Conservation (phyloP, 192 early-diverging fungal genomes). For the Coemansia sp. region DNA sequence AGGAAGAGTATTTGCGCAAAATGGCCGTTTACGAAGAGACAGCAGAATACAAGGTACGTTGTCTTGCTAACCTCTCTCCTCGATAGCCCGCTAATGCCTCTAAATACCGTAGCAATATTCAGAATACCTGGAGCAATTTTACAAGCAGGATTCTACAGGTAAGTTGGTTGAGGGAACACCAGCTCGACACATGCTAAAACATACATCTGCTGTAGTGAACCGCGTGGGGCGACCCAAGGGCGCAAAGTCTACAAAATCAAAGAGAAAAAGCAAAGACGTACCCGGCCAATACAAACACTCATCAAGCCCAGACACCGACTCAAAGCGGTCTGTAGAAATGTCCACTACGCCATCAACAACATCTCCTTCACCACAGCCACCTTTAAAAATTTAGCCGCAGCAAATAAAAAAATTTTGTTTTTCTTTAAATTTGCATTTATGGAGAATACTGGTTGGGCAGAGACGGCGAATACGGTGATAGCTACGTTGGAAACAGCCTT, state of each 20-base stretch:
- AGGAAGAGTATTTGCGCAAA: constrained; percentile 35
- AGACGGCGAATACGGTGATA: constrained; percentile 29
- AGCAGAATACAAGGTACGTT: constrained; percentile 31
- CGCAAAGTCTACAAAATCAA: constrained; percentile 26
- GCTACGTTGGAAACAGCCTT: constrained; percentile 40
- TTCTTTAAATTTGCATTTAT: constrained; percentile 9
- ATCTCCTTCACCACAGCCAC: constrained; percentile 1
- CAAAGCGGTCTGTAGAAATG: constrained; percentile 3
- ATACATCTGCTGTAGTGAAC: constrained; percentile 24
- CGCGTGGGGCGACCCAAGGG: constrained; percentile 53
- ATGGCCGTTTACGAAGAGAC: constrained; percentile 44
- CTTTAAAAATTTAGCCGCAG: background rate
- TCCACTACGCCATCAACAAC: constrained; percentile 7
- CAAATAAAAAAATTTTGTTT: constrained; percentile 2
- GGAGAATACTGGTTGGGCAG: constrained; percentile 18
- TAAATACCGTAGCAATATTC: constrained; percentile 34
- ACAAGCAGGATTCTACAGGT: constrained; percentile 47
- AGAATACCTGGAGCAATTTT: constrained; percentile 47
- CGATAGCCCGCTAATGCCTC: background rate
- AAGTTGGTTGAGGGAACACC: constrained; percentile 1
- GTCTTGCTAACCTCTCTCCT: background rate
- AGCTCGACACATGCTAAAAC: background rate
- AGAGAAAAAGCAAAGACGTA: constrained; percentile 1
- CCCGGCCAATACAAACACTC: background rate
- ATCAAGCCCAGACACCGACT: background rate